A percentile compares a stretch with the other conserved stretches of the same genome.
phyloP scores from a whole-genome alignment of 495 filamentous ascomycete species.

The Hypomontagnella submonticulosa region DNA sequence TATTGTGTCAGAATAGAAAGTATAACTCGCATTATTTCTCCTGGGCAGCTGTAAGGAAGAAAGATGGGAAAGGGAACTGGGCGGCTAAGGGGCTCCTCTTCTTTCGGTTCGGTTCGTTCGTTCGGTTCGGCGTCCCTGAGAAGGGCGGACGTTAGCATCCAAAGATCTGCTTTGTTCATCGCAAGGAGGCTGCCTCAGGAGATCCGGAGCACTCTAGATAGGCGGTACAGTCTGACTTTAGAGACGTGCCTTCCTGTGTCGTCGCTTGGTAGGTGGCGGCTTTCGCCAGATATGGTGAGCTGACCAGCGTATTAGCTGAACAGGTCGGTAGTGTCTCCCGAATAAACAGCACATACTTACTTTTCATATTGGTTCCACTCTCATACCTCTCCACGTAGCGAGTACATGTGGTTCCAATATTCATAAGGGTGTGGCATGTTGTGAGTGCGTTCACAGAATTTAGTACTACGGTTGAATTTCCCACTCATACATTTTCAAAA shows the following conservation, averaged over 20 bases:
- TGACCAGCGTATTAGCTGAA: slow-evolving; percentile 3
- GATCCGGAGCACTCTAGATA: slow-evolving; percentile 29
- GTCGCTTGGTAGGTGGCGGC: slow-evolving; percentile 2
- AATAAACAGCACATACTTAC: slow-evolving; percentile 28
- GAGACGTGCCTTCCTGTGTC: slow-evolving; percentile 19
- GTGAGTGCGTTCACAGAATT: no score
- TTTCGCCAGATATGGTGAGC: slow-evolving; percentile 14
- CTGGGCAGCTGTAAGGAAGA: slow-evolving; percentile 30
- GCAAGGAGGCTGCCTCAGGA: slow-evolving; percentile 7
- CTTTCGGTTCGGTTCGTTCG: slow-evolving; percentile 17
- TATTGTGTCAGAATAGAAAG: slow-evolving; percentile 43
- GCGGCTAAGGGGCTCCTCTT: slow-evolving; percentile 13
- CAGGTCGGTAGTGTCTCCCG: slow-evolving; percentile 23
- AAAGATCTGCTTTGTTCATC: slow-evolving; percentile 32
- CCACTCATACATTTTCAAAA: no score
- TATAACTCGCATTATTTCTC: slow-evolving; percentile 43
- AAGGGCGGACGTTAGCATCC: slow-evolving; percentile 25
- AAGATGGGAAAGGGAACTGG: slow-evolving; percentile 28
- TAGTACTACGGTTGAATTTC: no score
- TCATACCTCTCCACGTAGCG: background rate
- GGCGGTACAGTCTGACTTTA: slow-evolving; percentile 17
- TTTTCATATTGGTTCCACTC: background rate
- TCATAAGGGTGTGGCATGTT: no score
- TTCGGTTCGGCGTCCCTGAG: slow-evolving; percentile 21
- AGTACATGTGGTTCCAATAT: no score